phyloP scores from a whole-genome alignment of 257 asterid genomes.

The Jacaranda mimosifolia region DNA sequence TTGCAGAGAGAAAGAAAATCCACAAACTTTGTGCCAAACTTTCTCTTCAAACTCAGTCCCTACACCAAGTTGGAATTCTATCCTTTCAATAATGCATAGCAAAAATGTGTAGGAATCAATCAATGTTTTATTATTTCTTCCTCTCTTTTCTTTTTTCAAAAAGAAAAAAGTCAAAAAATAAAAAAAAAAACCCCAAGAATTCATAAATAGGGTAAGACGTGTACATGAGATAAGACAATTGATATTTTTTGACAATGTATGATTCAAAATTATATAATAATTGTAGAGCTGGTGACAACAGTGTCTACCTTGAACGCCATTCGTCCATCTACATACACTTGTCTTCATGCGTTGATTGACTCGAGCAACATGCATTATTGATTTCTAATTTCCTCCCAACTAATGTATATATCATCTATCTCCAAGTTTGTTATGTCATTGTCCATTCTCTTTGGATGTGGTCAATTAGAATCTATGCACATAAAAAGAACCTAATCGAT shows the following conservation, averaged over 20 bases:
- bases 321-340: conserved; percentile 49
- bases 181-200: conserved; percentile 30
- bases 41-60: conserved; percentile 49
- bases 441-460: conserved; percentile 43
- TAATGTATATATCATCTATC: neutral
- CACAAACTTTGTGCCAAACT: conserved; percentile 62
- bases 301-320: conserved; percentile 2
- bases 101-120: conserved; percentile 39
- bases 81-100: conserved; percentile 57
- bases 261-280: conserved; percentile 23
- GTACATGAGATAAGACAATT: conserved; percentile 49
- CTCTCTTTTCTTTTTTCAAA: neutral
- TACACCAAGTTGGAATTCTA: conserved; percentile 56
- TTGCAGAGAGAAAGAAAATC: conserved; percentile 42
- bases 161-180: too few species aligned
- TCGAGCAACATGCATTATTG: conserved; percentile 40
- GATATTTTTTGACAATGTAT: conserved; percentile 34
- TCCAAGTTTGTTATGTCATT: conserved; percentile 37
- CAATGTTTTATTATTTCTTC: conserved; percentile 28
- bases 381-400: conserved; percentile 15
- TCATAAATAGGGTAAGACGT: conserved; percentile 42
- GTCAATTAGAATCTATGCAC: conserved; percentile 44
- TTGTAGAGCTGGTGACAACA: neutral
- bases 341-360: conserved; percentile 38
- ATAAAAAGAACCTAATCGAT: conserved; percentile 29